Evolutionary conservation across 2,329 filamentous ascomycete species (phyloP), one percentile per base, ranked within the genome.

Genomic region (Tolypocladium guangdongense): DNA sequence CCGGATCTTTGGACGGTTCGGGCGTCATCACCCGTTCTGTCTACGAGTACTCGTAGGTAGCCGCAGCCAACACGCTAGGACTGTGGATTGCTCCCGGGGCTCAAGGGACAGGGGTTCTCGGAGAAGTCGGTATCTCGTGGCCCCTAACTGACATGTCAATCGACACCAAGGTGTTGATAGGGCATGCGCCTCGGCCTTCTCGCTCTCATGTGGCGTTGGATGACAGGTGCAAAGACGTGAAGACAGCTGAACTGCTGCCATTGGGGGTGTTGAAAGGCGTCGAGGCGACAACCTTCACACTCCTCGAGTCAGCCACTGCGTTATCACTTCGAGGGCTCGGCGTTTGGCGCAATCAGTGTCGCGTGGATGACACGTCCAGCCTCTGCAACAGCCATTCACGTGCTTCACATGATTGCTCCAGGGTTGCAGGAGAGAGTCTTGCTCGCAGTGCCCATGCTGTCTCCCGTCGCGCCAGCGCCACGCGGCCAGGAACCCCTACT

Each of bases 1-100:
- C 50, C 50, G 50, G 50, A 36, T 45, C 38, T 51, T 33, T 51
- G 27, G 18, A 46, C 50, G 24, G 35, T 46, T 51, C 50, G 39
- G 39, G 39, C 24, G 11, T 11, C 36, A 30, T 35, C 18, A 35
- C 32, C 49, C 50, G 50, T n/a, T n/a, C n/a, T n/a, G n/a, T n/a
- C n/a, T n/a, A n/a, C n/a, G n/a, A n/a, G n/a, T n/a, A n/a, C n/a
- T n/a, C n/a, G n/a, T n/a, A n/a, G n/a, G n/a, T n/a, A n/a, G n/a
- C n/a, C n/a, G 41, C 41, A 45, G 41, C 41, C 22, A 18, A 16
- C 24, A 6, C 30, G 41, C 43, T 45, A 30, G 43, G n/a, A 27
- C 43, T 4, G 24, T 30, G 24, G 43, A 11, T 46, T 32, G 24
- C 43, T n/a, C 27, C 22, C 41, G 18, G 41, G 24, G 7, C n/a